Base-by-base conservation (phyloP, 768 basidiomycete species). In the Serendipita vermifera region DNA sequence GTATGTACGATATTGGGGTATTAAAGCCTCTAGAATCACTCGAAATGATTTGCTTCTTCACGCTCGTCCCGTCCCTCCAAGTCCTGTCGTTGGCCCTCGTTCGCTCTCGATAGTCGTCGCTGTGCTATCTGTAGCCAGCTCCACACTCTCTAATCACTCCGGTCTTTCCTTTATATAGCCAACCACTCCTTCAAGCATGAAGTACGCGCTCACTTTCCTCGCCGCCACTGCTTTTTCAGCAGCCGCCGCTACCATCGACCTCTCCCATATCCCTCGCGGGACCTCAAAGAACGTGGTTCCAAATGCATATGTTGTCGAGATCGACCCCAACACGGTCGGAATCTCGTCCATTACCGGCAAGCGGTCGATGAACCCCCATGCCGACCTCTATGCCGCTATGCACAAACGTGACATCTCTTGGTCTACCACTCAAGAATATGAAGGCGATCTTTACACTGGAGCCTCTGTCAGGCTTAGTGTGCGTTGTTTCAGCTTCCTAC, bases 371-470 rank as follows among this genome's bases (percentile, higher is more conserved):
- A 15, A 64, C 61, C 41, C 61, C 9, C 66, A 65, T 48, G 62
- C 62, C 14, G 55, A 62, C 38, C 53, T 69, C 43, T 69, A 69
- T 51, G 27, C 54, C n/a, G 24, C 26, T 29, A 51, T 51, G 46
- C 17, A 62, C 13, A 63, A 56, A 0, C 55, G 65, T 33, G 63
- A 57, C 5, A 54, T 68, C 2, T 20, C 48, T 2, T 66, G 62
- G 62, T 48, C 58, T 31, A 60, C 68, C 43, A 57, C 60, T 39
- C 61, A 62, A 38, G 63, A 65, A 43, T 69, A 67, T 57, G 46
- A 62, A 4, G 62, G 62, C 9, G 56, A 53, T 32, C 39, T 69
- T 3, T 67, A 67, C 56, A 36, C 64, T 26, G 68, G 68, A 14
- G 67, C 67, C n/a, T 63, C 65, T 33, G 56, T 69, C 32, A 58